These are phyloP conservation scores for Pseudofabraea citricarpa DNA, from an alignment of 2,329 filamentous ascomycete species.

Conservation along the genomic window DNA sequence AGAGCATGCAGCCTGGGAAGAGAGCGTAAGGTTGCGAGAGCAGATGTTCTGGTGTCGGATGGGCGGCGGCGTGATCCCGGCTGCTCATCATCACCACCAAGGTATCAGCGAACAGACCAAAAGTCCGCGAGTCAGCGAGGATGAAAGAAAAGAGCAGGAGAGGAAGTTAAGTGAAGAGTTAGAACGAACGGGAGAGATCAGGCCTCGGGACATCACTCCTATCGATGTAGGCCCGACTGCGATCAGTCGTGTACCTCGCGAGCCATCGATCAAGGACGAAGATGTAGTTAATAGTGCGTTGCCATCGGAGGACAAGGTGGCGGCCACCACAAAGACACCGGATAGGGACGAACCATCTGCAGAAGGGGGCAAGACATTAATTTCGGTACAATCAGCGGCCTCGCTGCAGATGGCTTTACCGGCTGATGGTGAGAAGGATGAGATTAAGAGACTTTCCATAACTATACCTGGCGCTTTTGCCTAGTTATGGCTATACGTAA, in stretches of 20 bases:
- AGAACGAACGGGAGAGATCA: conserved; percentile 23
- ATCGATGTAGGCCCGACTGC: conserved; percentile 10
- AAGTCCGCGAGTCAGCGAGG: conserved; percentile 23
- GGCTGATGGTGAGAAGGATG: conserved; percentile 22
- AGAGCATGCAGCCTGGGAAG: conserved; percentile 88
- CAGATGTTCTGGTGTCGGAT: conserved; percentile 97
- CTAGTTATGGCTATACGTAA: too few relatives aligned
- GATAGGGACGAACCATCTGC: neutral
- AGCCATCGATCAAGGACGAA: conserved; percentile 5
- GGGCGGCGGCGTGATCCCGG: conserved; percentile 82
- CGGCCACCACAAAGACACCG: neutral
- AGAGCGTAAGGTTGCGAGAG: conserved; percentile 82
- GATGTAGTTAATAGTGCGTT: conserved; percentile 8
- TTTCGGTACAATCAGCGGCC: conserved; percentile 17
- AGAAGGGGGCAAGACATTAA: conserved; percentile 10
- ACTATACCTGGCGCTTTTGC: conserved; percentile 30
- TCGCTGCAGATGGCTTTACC: conserved; percentile 13
- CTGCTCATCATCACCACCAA: conserved; percentile 14
- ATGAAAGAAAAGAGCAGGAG: conserved; percentile 23
- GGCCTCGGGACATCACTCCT: conserved; percentile 25
- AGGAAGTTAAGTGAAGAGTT: conserved; percentile 23
- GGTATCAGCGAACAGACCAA: conserved; percentile 15
- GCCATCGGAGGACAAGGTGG: neutral
- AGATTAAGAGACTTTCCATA: conserved; percentile 30
- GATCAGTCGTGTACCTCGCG: neutral